These are phyloP conservation scores for Fusarium armeniacum DNA, from an alignment of 2,329 filamentous ascomycete species.

Conservation along the genomic window DNA sequence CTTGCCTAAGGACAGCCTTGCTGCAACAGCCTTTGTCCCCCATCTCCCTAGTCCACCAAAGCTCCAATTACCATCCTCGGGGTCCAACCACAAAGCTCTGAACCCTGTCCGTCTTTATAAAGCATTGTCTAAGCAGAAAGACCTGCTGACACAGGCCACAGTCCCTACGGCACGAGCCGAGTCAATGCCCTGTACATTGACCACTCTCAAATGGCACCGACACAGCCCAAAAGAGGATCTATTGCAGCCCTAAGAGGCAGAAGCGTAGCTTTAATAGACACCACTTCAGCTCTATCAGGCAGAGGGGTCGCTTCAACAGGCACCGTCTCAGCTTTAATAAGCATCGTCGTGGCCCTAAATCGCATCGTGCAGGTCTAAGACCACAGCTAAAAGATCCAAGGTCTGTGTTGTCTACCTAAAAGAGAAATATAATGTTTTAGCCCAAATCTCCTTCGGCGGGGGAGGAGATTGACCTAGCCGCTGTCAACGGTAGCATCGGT, in stretches of 20 bases:
- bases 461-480: neutral
- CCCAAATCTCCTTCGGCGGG: slow-evolving; percentile 6
- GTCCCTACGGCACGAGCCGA: neutral
- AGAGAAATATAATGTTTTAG: neutral
- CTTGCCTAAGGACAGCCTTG: rapidly evolving
- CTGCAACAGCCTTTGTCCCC: neutral
- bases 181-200: neutral
- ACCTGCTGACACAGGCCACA: neutral
- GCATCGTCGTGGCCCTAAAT: neutral
- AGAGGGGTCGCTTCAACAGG: neutral
- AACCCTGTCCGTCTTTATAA: neutral
- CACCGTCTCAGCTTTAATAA: neutral
- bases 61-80: too few relatives aligned
- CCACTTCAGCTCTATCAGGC: neutral
- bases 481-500: slow-evolving; percentile 30
- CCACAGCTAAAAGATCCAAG: neutral
- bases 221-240: neutral
- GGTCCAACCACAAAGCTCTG: neutral
- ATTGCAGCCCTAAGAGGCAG: neutral
- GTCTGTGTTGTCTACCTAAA: neutral
- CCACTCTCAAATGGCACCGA: neutral
- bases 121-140: neutral
- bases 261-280: too few relatives aligned
- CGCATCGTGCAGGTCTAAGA: neutral
- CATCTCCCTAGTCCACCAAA: neutral